phyloP scores from a whole-genome alignment of 1,284 basidiomycete species.

The Coniferiporia weirii region DNA sequence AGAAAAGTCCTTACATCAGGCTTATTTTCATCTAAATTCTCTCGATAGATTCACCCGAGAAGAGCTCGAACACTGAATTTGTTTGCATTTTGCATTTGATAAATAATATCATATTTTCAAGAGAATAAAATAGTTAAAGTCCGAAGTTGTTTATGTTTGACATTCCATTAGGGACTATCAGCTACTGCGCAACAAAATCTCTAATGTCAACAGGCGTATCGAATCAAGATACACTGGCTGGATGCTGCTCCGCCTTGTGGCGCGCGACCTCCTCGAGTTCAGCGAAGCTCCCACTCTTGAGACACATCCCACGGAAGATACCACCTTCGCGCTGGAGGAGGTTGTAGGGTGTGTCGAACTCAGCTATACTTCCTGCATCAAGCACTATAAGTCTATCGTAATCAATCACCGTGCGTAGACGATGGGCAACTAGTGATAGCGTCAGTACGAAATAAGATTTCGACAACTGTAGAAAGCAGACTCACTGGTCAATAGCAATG shows the following conservation, averaged over 20 bases:
- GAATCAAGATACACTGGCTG: neutral
- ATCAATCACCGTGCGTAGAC: conserved; percentile 67
- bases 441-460: neutral
- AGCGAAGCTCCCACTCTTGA: conserved; percentile 38
- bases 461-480: conserved; percentile 17
- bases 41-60: too few relatives aligned
- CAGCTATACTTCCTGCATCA: conserved; percentile 55
- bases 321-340: conserved; percentile 22
- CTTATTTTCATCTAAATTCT: too few relatives aligned
- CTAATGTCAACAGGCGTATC: too few relatives aligned
- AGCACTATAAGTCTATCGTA: conserved; percentile 82
- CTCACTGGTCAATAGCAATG: conserved; percentile 53
- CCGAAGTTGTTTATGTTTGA: too few relatives aligned
- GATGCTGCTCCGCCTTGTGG: conserved; percentile 6
- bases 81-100: too few relatives aligned
- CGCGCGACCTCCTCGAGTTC: conserved; percentile 25
- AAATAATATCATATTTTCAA: too few relatives aligned
- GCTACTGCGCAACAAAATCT: too few relatives aligned
- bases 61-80: too few relatives aligned
- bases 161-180: too few relatives aligned
- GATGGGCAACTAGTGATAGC: conserved; percentile 52
- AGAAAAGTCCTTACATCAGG: too few relatives aligned
- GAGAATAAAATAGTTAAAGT: too few relatives aligned
- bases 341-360: conserved; percentile 30
- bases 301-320: conserved; percentile 39